phyloP scores from a whole-genome alignment of 495 filamentous ascomycete species.

The Aspergillus incahuasiensis region DNA sequence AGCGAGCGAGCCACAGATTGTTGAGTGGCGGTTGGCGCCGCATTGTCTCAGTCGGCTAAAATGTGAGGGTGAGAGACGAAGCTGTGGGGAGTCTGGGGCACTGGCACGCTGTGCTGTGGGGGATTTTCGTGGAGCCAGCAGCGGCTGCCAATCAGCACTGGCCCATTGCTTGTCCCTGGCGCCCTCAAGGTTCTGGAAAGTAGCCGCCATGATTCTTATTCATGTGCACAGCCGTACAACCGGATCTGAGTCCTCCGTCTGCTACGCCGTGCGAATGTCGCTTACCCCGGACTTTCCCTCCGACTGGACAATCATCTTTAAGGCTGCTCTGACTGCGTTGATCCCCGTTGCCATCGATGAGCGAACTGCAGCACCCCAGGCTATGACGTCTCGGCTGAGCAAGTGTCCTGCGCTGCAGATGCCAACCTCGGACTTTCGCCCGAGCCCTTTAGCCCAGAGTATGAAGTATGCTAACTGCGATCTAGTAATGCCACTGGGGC shows the following conservation, averaged over 20 bases:
- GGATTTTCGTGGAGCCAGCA: slow-evolving; percentile 22
- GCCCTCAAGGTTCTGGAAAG: not conserved
- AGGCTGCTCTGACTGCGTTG: not conserved
- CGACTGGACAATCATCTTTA: not conserved
- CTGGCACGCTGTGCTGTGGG: slow-evolving; percentile 15
- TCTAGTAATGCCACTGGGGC: not conserved
- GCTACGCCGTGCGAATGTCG: not conserved
- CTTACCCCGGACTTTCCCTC: not conserved
- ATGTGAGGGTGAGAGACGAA: not conserved
- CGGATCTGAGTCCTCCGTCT: too few species aligned
- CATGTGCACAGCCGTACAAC: not conserved
- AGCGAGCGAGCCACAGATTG: not conserved
- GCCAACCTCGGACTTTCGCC: not conserved
- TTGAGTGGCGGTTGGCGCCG: slow-evolving; percentile 21
- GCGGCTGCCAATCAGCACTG: not conserved
- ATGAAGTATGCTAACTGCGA: too few species aligned
- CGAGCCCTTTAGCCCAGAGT: not conserved
- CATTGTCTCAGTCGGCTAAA: slow-evolving; percentile 4
- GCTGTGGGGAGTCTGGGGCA: slow-evolving; percentile 21
- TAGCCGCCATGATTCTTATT: not conserved
- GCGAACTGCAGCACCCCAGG: slow-evolving; percentile 4
- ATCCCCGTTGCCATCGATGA: not conserved
- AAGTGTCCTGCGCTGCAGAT: not conserved
- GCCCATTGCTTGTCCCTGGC: not conserved
- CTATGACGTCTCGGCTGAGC: slow-evolving; percentile 1